Evolutionary conservation across 352 stramenopile species (phyloP).

Genomic region (Phytophthora pluvialis): DNA sequence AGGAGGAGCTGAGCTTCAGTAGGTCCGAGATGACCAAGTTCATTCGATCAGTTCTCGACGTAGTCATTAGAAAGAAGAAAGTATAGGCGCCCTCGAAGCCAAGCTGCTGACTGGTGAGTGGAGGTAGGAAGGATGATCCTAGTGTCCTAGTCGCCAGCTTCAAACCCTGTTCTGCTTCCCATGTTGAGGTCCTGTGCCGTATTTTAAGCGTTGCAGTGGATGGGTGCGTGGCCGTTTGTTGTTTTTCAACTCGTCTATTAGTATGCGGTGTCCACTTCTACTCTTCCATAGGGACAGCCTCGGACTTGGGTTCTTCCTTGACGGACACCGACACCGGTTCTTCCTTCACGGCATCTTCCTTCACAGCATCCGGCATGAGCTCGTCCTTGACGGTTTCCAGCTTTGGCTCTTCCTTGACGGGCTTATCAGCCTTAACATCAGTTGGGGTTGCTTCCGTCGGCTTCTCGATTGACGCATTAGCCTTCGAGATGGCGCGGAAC

Average conservation of each 20-base stretch:
- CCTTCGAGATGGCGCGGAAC: slow-evolving; percentile 55
- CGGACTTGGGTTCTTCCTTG: slow-evolving; percentile 11
- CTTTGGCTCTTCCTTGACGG: neutral
- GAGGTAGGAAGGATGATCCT: slow-evolving; percentile 1
- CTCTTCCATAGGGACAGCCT: slow-evolving; percentile 32
- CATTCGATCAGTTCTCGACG: slow-evolving; percentile 81
- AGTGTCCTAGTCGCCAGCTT: slow-evolving; percentile 3
- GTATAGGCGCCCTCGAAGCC: slow-evolving; percentile 19
- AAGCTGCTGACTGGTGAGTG: slow-evolving; percentile 12
- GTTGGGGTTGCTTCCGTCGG: neutral
- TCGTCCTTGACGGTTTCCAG: neutral
- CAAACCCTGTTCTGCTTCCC: slow-evolving; percentile 15
- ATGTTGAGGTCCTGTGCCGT: slow-evolving; percentile 5
- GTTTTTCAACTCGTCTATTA: slow-evolving; percentile 16
- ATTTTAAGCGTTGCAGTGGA: neutral
- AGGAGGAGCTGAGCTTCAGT: slow-evolving; percentile 87
- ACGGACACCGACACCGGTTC: neutral
- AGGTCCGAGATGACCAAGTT: slow-evolving; percentile 85
- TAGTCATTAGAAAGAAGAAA: slow-evolving; percentile 83
- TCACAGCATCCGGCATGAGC: neutral
- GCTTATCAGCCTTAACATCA: neutral
- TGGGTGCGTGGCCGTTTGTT: slow-evolving; percentile 5
- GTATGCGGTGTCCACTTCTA: slow-evolving; percentile 20
- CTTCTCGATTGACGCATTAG: slow-evolving; percentile 13
- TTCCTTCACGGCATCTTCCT: neutral